Evolutionary conservation across 495 filamentous ascomycete genomes (phyloP).

Genomic region (Lasiosphaeria miniovina): DNA sequence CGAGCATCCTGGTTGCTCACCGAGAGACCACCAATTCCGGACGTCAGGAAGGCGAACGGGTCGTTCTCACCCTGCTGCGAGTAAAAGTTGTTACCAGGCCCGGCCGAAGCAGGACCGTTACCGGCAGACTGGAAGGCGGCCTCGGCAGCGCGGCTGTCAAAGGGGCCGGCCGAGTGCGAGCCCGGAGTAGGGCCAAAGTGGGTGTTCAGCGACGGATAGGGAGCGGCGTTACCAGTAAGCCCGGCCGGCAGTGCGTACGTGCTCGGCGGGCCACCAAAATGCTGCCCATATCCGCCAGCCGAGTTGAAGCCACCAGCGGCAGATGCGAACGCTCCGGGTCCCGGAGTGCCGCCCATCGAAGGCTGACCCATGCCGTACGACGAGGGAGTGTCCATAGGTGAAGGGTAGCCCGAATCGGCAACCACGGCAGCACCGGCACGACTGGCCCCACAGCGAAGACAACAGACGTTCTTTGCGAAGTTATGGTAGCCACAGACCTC

Average conservation of each 20-base stretch:
- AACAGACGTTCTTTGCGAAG: constrained; percentile 98
- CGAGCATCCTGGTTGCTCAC: constrained; percentile 80
- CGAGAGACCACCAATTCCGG: constrained; percentile 73
- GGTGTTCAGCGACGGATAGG: constrained; percentile 81
- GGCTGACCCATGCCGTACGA: constrained; percentile 72
- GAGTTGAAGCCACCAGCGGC: constrained; percentile 67
- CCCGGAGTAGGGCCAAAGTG: constrained; percentile 68
- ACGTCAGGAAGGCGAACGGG: constrained; percentile 86
- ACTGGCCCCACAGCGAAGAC: constrained; percentile 91
- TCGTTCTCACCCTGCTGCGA: constrained; percentile 59
- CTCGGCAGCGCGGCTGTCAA: constrained; percentile 90
- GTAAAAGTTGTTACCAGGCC: constrained; percentile 60
- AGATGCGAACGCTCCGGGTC: constrained; percentile 75
- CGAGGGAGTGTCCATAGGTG: constrained; percentile 81
- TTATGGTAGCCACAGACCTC: constrained; percentile 99
- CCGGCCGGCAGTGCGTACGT: constrained; percentile 91
- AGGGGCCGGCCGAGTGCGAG: constrained; percentile 79
- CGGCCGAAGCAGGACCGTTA: constrained; percentile 66
- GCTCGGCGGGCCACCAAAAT: constrained; percentile 84
- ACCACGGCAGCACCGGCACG: constrained; percentile 90
- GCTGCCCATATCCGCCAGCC: constrained; percentile 73
- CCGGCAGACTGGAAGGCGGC: constrained; percentile 85
- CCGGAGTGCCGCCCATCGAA: constrained; percentile 82
- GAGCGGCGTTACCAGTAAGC: constrained; percentile 71
- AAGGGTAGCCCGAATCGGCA: constrained; percentile 88